These are phyloP conservation scores for Euphorbia tirucalli DNA, from an alignment of 345 rosid species.

Conservation along the genomic window DNA sequence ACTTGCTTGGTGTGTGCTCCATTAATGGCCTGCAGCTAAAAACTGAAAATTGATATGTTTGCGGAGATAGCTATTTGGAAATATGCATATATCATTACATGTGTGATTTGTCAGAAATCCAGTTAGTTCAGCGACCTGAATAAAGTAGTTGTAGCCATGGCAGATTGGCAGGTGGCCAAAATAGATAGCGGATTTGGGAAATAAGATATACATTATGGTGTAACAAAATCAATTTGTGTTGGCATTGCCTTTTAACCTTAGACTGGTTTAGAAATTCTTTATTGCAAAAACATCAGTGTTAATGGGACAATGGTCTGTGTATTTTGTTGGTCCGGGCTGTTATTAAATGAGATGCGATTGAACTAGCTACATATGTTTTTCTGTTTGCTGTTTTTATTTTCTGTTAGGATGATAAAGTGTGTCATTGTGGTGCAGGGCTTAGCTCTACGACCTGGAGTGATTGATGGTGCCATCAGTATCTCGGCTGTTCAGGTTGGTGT, in stretches of 20 bases:
- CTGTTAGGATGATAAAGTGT: conserved; percentile 1
- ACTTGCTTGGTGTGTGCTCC: neutral
- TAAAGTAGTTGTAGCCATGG: neutral
- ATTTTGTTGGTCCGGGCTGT: neutral
- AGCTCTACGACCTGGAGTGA: conserved; percentile 75
- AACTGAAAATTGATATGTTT: neutral
- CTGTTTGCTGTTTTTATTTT: neutral
- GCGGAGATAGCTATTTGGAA: neutral
- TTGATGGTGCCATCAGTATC: conserved; percentile 94
- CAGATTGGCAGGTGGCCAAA: neutral
- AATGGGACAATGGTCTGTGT: neutral
- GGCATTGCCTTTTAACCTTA: neutral
- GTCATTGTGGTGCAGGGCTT: conserved; percentile 56
- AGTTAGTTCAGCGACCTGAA: neutral
- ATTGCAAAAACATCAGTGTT: neutral
- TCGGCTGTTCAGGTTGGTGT: conserved; percentile 82
- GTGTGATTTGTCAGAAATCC: neutral
- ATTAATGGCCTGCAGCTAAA: neutral
- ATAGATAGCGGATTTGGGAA: neutral
- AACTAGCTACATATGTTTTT: neutral
- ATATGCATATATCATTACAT: neutral
- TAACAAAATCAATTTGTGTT: neutral
- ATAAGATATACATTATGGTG: neutral
- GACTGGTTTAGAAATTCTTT: neutral
- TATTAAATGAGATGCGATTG: neutral